Evolutionary conservation across 2,329 filamentous ascomycete species (phyloP), one percentile per base, ranked within the genome.

Genomic region (Trichothecium roseum): DNA sequence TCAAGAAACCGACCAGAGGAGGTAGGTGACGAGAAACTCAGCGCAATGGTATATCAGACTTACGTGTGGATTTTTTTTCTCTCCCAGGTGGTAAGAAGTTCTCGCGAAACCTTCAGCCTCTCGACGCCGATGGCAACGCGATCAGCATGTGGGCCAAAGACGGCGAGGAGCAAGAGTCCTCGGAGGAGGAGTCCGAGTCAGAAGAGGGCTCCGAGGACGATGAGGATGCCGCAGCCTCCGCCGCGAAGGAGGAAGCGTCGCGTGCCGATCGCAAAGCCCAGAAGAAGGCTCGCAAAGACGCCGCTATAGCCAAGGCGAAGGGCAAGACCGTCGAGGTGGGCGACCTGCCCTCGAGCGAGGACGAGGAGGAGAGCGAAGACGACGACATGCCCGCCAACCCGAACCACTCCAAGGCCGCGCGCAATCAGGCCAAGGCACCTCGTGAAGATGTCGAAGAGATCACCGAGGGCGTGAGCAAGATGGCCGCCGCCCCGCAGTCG

Each of bases 1-100:
- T 89, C 61, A 84, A 78, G 67, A 96, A 95, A 69, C 86, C 82
- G 47, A 87, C 85, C 49, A 75, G 89, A 63, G 89, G 89, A 72
- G 88, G 89, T 89, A 64, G 49, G 72, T 18, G 27, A 40, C 16
- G 10, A 5, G 16, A 26, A 32, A 32, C 18, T 15, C 8, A 28
- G 6, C 34, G 35, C 22, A 22, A 17, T 12, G 4, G 9, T 13
- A n/a, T 32, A 32, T 32, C 16, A 33, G 34, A 40, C 39, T 37
- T 41, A 37, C 35, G 18, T 38, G 43, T 29, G 51, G 48, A 47
- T 31, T 48, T 29, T 16, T 15, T 14, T 36, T n/a, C 20, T 24
- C 18, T 17, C 18, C 17, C 45, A 94, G 88, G 88, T 43, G 91
- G 91, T 53, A 94, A 95, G 64, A 81, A 94, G 54, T 98, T 93